A percentile compares a stretch with the other conserved stretches of the same genome.
Conservation (phyloP, 352 stramenopile genomes). For the Phytopythium litorale region DNA sequence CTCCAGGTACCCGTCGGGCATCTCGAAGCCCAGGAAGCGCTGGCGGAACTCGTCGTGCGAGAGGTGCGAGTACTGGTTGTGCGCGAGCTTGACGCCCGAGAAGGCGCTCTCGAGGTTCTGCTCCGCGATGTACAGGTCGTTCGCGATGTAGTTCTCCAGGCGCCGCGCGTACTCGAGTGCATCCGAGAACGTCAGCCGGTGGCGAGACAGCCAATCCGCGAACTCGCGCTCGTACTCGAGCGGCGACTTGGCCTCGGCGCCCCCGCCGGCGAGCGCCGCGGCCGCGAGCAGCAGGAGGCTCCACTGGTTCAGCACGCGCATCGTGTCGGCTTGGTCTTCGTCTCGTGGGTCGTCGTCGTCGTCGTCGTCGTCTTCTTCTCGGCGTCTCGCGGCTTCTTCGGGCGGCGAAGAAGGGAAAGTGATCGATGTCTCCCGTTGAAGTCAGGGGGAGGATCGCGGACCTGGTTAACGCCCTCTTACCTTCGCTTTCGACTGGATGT, state of each 20-base stretch:
- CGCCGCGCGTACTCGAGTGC: slow-evolving; percentile 68
- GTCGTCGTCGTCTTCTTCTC: neutral
- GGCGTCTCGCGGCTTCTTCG: neutral
- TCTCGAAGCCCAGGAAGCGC: slow-evolving; percentile 30
- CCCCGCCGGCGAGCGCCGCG: slow-evolving; percentile 16
- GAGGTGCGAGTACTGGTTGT: slow-evolving; percentile 95
- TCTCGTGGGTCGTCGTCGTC: neutral
- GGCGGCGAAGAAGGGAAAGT: neutral
- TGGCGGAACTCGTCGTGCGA: slow-evolving; percentile 89
- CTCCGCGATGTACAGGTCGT: slow-evolving; percentile 86
- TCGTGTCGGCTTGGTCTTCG: slow-evolving; percentile 2
- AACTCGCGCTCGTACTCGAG: slow-evolving; percentile 75
- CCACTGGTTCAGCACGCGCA: slow-evolving; percentile 15
- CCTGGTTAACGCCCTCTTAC: slow-evolving; percentile 8
- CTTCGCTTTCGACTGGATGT: neutral
- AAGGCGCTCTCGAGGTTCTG: slow-evolving; percentile 74
- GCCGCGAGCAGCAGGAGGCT: slow-evolving; percentile 15
- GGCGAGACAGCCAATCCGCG: slow-evolving; percentile 48
- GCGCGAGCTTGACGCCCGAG: slow-evolving; percentile 81
- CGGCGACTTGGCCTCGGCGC: slow-evolving; percentile 42
- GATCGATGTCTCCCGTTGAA: slow-evolving; percentile 3
- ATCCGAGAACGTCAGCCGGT: slow-evolving; percentile 48
- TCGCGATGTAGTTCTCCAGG: slow-evolving; percentile 76
- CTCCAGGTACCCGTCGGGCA: slow-evolving; percentile 38
- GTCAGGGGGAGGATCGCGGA: slow-evolving; percentile 2